phyloP scores from a whole-genome alignment of 2,329 filamentous ascomycete genomes.

The Monosporascus sp. region DNA sequence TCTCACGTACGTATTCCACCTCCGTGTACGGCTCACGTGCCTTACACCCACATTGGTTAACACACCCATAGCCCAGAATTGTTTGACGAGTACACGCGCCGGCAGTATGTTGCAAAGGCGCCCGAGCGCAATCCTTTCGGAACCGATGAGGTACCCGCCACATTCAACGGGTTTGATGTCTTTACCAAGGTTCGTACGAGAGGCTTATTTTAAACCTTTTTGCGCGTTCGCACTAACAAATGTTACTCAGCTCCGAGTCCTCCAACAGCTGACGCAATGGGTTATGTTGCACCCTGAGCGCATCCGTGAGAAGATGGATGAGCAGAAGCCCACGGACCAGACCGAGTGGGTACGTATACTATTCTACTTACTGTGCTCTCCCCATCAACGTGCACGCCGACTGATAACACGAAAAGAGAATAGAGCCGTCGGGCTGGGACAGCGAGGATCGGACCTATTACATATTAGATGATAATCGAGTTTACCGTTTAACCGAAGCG shows the following conservation, averaged over 20 bases:
- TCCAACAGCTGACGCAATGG: constrained; percentile 88
- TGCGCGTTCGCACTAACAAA: constrained; percentile 3
- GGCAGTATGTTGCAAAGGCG: constrained; percentile 80
- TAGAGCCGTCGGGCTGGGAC: constrained; percentile 86
- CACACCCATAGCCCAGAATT: constrained; percentile 61
- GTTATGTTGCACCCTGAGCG: constrained; percentile 82
- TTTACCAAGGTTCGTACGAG: constrained; percentile 62
- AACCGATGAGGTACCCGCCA: constrained; percentile 62
- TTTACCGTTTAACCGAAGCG: constrained; percentile 83
- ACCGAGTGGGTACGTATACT: constrained; percentile 69
- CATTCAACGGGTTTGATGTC: constrained; percentile 76
- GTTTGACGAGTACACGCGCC: constrained; percentile 88
- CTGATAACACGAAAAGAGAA: constrained; percentile 45
- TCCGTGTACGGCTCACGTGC: constrained; percentile 1
- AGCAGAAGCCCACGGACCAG: constrained; percentile 76
- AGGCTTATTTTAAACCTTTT: neutral
- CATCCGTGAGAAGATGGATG: constrained; percentile 79
- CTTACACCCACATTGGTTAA: constrained; percentile 18
- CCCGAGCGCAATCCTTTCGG: constrained; percentile 82
- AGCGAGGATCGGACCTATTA: constrained; percentile 80
- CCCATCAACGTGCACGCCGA: constrained; percentile 22
- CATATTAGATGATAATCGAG: constrained; percentile 86
- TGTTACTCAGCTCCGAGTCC: constrained; percentile 55
- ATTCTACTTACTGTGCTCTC: constrained; percentile 20
- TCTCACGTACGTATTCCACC: constrained; percentile 62